These are phyloP conservation scores for Cornus kousa DNA, from an alignment of 148 eudicot genomes.

Conservation along the genomic window DNA sequence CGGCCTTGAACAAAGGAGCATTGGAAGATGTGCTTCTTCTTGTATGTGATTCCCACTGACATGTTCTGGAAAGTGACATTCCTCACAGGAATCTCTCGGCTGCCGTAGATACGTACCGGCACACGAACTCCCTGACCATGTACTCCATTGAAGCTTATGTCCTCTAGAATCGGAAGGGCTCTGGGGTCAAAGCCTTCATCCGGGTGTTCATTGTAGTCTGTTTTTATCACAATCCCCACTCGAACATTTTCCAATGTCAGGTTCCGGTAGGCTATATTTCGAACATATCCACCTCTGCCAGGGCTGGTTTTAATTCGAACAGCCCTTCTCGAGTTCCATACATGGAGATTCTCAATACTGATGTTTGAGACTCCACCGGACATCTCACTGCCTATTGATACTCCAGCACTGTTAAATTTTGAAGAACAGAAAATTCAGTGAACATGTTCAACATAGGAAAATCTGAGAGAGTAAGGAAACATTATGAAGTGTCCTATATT, in stretches of 20 bases:
- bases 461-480: too few relatives aligned
- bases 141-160: conserved; percentile 56
- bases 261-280: conserved; percentile 63
- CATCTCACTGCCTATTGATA: conserved; percentile 99
- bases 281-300: conserved; percentile 91
- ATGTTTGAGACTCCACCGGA: conserved; percentile 93
- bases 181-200: conserved; percentile 72
- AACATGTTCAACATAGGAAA: too few relatives aligned
- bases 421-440: conserved; percentile 7
- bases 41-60: conserved; percentile 77
- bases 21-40: conserved; percentile 83
- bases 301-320: conserved; percentile 84
- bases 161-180: conserved; percentile 56
- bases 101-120: conserved; percentile 89
- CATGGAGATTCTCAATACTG: conserved; percentile 61
- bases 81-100: conserved; percentile 65
- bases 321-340: conserved; percentile 85
- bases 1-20: conserved; percentile 82
- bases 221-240: conserved; percentile 79
- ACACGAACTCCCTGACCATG: conserved; percentile 86
- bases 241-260: conserved; percentile 70
- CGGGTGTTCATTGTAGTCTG: conserved; percentile 93
- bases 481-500: too few relatives aligned
- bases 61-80: conserved; percentile 72
- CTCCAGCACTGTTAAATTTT: conserved; percentile 64